phyloP scores from a whole-genome alignment of 768 basidiomycete species.

The Pleurotus ostreatus region DNA sequence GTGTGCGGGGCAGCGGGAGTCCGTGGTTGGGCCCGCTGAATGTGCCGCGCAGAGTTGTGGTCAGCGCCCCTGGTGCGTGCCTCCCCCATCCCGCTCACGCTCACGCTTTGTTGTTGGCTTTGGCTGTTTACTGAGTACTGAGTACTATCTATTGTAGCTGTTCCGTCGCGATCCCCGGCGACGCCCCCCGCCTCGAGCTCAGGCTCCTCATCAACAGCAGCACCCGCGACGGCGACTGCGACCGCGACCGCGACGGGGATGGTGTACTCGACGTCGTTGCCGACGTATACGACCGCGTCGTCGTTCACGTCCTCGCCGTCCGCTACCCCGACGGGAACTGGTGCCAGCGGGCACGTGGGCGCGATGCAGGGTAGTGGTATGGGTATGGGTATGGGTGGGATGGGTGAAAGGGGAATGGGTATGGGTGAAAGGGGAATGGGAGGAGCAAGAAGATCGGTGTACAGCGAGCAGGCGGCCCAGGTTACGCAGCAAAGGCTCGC shows the following conservation, averaged over 20 bases:
- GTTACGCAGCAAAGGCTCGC: constrained; percentile 14
- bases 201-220: too few relatives aligned
- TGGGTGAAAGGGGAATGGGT: neutral
- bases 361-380: too few relatives aligned
- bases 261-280: too few relatives aligned
- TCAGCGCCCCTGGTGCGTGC: constrained; percentile 31
- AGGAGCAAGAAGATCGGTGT: neutral
- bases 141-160: too few relatives aligned
- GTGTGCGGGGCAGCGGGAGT: neutral
- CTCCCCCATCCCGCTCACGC: neutral
- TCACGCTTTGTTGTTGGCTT: too few relatives aligned
- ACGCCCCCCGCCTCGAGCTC: too few relatives aligned
- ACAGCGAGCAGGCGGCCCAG: neutral
- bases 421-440: neutral
- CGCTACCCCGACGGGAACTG: too few relatives aligned
- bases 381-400: neutral
- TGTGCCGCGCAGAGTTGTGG: constrained; percentile 14
- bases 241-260: neutral
- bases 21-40: neutral
- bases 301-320: neutral
- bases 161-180: too few relatives aligned
- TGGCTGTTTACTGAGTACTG: too few relatives aligned
- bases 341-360: too few relatives aligned
- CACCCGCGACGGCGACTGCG: neutral
- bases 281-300: neutral